phyloP scores from a whole-genome alignment of 2,329 filamentous ascomycete genomes.

The Botrytis squamosa region DNA sequence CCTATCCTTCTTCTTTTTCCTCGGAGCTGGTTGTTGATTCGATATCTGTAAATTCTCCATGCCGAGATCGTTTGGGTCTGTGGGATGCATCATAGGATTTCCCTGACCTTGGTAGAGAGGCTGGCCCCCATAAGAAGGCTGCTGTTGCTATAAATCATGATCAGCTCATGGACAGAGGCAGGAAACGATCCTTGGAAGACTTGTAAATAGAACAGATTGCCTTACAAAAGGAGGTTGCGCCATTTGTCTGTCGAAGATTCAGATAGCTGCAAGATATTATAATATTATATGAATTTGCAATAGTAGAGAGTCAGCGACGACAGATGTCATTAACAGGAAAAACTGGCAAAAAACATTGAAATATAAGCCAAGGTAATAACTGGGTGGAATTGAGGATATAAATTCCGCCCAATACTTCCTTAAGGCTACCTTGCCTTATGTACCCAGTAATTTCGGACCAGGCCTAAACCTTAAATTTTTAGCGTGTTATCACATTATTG shows the following conservation, averaged over 20 bases:
- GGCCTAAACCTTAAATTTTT: conserved; percentile 18
- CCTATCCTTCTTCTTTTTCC: conserved; percentile 89
- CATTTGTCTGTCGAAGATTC: conserved; percentile 20
- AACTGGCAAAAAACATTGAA: conserved; percentile 3
- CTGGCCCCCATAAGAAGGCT: conserved; percentile 15
- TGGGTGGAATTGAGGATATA: conserved; percentile 17
- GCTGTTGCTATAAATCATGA: conserved; percentile 10
- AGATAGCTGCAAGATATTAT: conserved; percentile 9
- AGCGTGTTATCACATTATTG: conserved; percentile 12
- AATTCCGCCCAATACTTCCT: conserved; percentile 8
- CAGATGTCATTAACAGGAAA: conserved; percentile 4
- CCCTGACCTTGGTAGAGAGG: conserved; percentile 9
- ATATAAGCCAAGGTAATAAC: neutral
- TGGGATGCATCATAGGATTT: conserved; percentile 8
- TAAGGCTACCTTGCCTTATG: conserved; percentile 23
- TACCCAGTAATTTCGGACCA: conserved; percentile 4
- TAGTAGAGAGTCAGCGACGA: neutral
- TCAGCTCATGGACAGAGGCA: conserved; percentile 3
- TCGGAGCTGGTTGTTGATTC: conserved; percentile 35
- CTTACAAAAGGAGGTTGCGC: conserved; percentile 22
- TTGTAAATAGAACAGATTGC: conserved; percentile 20
- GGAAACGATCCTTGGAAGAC: neutral
- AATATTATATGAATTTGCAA: conserved; percentile 12
- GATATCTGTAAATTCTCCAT: conserved; percentile 23
- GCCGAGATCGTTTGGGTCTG: conserved; percentile 19